These are phyloP conservation scores for Effrenium voratum DNA, from an alignment of 73 alveolate species.

Conservation along the genomic window DNA sequence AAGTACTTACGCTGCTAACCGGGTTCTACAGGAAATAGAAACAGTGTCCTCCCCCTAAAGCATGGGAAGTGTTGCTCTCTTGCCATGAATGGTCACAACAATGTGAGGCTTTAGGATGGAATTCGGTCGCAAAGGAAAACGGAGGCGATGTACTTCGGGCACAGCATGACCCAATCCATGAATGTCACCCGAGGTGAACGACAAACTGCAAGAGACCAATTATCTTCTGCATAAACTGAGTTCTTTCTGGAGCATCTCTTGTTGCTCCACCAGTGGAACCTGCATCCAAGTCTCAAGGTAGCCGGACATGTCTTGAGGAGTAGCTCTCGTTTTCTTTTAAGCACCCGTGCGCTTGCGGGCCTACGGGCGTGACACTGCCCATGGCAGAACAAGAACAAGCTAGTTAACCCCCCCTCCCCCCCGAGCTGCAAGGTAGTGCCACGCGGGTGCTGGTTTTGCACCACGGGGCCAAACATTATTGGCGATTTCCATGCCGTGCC, in stretches of 20 bases:
- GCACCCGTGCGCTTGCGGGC: background rate
- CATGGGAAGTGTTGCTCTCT: background rate
- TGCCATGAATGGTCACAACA: background rate
- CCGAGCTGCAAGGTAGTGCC: no score
- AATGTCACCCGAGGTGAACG: background rate
- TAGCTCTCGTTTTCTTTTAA: background rate
- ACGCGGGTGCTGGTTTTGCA: no score
- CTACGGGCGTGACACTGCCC: background rate
- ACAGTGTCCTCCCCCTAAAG: background rate
- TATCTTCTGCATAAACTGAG: background rate
- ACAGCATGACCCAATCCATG: slow-evolving; percentile 16
- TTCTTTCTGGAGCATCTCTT: slow-evolving; percentile 19
- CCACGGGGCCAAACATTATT: no score
- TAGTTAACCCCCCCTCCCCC: no score
- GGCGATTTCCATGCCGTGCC: no score
- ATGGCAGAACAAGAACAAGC: background rate
- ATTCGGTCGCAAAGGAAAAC: background rate
- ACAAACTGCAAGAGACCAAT: background rate
- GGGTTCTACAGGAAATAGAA: background rate
- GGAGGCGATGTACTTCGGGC: background rate
- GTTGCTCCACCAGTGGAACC: background rate
- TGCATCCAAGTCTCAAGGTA: background rate
- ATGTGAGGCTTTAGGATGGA: background rate
- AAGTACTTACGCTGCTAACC: no score
- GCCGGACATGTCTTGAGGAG: background rate